Base-by-base conservation (phyloP, 371 early-diverging fungal species). In the Blakeslea trispora region DNA sequence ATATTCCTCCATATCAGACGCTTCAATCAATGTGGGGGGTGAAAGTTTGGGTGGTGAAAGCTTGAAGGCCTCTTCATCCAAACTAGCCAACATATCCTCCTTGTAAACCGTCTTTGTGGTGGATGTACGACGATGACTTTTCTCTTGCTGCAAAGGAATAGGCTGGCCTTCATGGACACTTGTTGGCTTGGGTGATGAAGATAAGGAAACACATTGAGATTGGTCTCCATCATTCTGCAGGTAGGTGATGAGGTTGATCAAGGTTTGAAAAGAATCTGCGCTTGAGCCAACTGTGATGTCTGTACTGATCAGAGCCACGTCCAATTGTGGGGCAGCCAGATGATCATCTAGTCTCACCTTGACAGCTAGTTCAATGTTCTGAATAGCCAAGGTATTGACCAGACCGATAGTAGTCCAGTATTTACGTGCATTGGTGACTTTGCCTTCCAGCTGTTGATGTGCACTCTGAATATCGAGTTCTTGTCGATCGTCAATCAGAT, bases 231-330 rank as follows among this genome's bases (percentile, higher is more conserved):
- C 53, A 22, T 70, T 72, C 1, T 66, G 55, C 1, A 79, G 49
- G 43, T 74, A 72, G 7, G 76, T 77, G 1, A 81, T 49, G 8
- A 93, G 62, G 31, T 71, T 71, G 19, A 84, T 57, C 24, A 92
- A 55, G 0, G 89, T 83, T 58, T 86, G 82, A 53, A 88, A 81
- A 0, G 92, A 83, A 61, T 94, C 94, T 0, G 90, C 83, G 45
- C 85, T 83, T 54, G 88, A 86, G 5, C 83, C 81, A 15, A 92
- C 66, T 14, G 56, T 40, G 10, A 78, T 53, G 19, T 73, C 73
- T 10, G 64, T 39, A 40, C 60, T 53, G 5, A 65, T 51, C 1
- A 65, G 22, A n/a, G 52, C 22, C 3, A 65, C 34, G 1, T 57
- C 61, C 14, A 39, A 28, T 35, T 53, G 43, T 3, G 66, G 66